Evolutionary conservation across 352 stramenopile genomes (phyloP).

Genomic region (Phytophthora ohioensis): DNA sequence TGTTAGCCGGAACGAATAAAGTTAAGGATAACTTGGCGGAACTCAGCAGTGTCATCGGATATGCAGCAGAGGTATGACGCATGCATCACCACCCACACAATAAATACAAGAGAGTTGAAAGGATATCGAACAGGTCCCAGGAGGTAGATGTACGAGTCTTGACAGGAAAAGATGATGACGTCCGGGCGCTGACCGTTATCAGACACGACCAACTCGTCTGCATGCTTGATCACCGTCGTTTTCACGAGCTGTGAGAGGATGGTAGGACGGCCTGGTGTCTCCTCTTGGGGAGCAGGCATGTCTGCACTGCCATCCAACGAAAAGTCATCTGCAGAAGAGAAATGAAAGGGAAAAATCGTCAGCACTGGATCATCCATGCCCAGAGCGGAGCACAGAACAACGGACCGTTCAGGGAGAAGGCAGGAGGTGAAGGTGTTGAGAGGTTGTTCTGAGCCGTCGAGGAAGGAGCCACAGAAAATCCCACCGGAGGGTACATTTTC

Average conservation of each 20-base stretch:
- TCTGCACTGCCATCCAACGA: conserved; percentile 45
- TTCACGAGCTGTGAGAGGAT: conserved; percentile 74
- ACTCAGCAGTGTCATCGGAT: background rate
- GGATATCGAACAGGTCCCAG: conserved; percentile 94
- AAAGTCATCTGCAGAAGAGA: conserved; percentile 45
- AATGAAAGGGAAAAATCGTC: conserved; percentile 11
- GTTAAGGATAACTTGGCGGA: conserved; percentile 57
- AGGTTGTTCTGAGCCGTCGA: conserved; percentile 31
- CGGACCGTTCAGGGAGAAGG: conserved; percentile 48
- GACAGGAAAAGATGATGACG: conserved; percentile 92
- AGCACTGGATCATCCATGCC: background rate
- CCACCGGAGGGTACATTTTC: conserved; percentile 80
- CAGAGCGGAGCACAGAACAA: background rate
- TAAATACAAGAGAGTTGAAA: conserved; percentile 33
- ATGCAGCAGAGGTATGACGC: background rate
- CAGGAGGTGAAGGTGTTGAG: conserved; percentile 34
- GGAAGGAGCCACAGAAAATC: conserved; percentile 57
- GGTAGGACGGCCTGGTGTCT: conserved; percentile 44
- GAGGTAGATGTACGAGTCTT: conserved; percentile 95
- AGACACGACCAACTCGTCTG: conserved; percentile 61
- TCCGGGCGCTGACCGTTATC: conserved; percentile 56
- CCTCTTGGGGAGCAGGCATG: conserved; percentile 16
- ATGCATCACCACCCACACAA: conserved; percentile 1
- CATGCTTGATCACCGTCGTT: conserved; percentile 83
- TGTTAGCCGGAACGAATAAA: conserved; percentile 42